Evolutionary conservation across 2,329 filamentous ascomycete genomes (phyloP).

Genomic region (Fusarium circinatum): DNA sequence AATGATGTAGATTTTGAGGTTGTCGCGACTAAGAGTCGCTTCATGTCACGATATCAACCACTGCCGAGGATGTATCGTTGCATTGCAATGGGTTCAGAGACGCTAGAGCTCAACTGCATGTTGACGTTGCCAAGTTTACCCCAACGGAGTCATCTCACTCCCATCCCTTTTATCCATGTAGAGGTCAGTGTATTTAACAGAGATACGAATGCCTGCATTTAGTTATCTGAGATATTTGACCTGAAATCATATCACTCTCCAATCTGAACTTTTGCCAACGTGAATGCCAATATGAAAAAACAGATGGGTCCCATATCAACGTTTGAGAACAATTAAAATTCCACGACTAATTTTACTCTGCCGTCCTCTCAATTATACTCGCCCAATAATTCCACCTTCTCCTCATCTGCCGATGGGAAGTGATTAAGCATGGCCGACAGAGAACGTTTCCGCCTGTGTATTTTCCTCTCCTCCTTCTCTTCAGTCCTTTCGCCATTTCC

Average conservation of each 20-base stretch:
- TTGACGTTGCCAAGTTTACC: conserved; percentile 24
- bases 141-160: conserved; percentile 35
- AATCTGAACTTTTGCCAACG: not conserved
- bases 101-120: conserved; percentile 40
- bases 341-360: too few relatives aligned
- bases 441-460: conserved; percentile 3
- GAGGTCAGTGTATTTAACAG: not conserved
- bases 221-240: not conserved
- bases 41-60: conserved; percentile 5
- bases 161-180: conserved; percentile 16
- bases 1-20: not conserved
- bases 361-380: conserved; percentile 6
- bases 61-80: conserved; percentile 28
- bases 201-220: not conserved
- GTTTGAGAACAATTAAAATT: not conserved
- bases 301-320: not conserved
- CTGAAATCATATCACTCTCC: not conserved
- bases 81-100: not conserved
- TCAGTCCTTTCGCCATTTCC: conserved; percentile 84
- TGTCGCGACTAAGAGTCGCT: not conserved
- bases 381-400: conserved; percentile 38
- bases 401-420: conserved; percentile 31
- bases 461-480: conserved; percentile 36
- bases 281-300: not conserved
- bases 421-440: conserved; percentile 16